phyloP scores from a whole-genome alignment of 805 yeast genomes.

The Candida sakaeoensis region DNA sequence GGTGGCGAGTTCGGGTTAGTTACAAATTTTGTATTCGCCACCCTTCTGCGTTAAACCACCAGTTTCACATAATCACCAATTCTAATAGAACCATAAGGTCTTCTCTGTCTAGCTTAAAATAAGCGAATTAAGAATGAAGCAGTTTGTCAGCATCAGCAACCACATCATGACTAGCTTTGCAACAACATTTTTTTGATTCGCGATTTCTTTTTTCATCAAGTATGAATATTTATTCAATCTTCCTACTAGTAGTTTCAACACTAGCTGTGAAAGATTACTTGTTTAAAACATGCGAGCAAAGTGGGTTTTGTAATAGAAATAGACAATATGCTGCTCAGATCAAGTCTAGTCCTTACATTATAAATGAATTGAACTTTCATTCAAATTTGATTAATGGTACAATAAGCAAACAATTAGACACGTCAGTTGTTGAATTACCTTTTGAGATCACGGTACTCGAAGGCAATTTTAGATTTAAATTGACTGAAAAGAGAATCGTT shows the following conservation, averaged over 20 bases:
- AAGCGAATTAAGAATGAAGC: too few species aligned
- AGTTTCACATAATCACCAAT: too few species aligned
- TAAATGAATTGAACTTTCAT: conserved; percentile 13
- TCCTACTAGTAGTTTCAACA: conserved; percentile 9
- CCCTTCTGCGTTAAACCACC: too few species aligned
- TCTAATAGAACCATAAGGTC: too few species aligned
- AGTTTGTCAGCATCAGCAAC: too few species aligned
- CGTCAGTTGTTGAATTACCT: conserved; percentile 40
- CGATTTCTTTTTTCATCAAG: background rate
- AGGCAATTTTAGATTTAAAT: conserved; percentile 55
- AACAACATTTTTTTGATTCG: background rate
- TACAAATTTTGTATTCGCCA: too few species aligned
- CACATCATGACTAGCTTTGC: too few species aligned
- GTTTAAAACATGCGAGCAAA: conserved; percentile 72
- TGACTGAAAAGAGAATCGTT: conserved; percentile 55
- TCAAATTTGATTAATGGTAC: conserved; percentile 4
- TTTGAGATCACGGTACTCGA: conserved; percentile 55
- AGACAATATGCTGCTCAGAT: conserved; percentile 53
- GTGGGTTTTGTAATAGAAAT: conserved; percentile 83
- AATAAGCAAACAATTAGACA: conserved; percentile 4
- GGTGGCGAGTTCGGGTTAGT: too few species aligned
- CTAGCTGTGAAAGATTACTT: conserved; percentile 56
- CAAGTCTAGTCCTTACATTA: conserved; percentile 19
- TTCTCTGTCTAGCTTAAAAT: too few species aligned
- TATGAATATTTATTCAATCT: conserved; percentile 3